Evolutionary conservation across 257 asterid genomes (phyloP), one percentile per base, ranked within the genome.

Genomic region (Plantago ovata): DNA sequence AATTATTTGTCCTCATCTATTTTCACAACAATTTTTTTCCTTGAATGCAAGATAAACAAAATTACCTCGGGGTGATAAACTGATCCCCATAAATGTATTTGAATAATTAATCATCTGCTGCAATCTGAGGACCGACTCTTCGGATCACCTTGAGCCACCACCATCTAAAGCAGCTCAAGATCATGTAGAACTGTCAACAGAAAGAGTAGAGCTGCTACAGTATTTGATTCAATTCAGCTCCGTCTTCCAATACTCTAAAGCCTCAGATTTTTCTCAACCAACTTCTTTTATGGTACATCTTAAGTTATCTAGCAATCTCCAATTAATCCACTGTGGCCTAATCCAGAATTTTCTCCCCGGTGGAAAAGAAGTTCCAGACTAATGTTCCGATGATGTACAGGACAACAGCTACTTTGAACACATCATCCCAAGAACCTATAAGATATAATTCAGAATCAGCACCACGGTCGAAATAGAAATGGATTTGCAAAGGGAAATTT

Each of bases 341-440:
- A 60, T 88, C 97, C 58, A 88, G 84, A 66, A 89, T 69, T 67
- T 70, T 88, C 72, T 88, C 97, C 15, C 98, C 95, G 0, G 95
- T 89, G 53, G 98, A 65, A 64, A 88, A 82, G 3, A 82, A 22
- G 81, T 88, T 92, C 97, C 97, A 88, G 46, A 83, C 94, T 40
- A 92, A 23, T 0, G 98, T 85, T 70, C 98, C 98, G 14, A 88
- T 28, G 74, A 92, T 58, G 84, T 92, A 92, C 60, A 92, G 53
- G 8, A 53, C 81, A 51, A 92, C 97, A 1, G 95, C 81, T 22
- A 86, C 95, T 67, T 86, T 86, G 77, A 88, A 85, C 61, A 85
- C 97, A 38, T 88, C 97, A 58, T 88, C 91, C 98, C 98, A 89
- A 41, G 98, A 85, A 57, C 98, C 96, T 92, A 92, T 13, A 33